These are phyloP conservation scores for Aspergillus pseudoglaucus DNA, from an alignment of 2,329 filamentous ascomycete species.

Conservation along the genomic window DNA sequence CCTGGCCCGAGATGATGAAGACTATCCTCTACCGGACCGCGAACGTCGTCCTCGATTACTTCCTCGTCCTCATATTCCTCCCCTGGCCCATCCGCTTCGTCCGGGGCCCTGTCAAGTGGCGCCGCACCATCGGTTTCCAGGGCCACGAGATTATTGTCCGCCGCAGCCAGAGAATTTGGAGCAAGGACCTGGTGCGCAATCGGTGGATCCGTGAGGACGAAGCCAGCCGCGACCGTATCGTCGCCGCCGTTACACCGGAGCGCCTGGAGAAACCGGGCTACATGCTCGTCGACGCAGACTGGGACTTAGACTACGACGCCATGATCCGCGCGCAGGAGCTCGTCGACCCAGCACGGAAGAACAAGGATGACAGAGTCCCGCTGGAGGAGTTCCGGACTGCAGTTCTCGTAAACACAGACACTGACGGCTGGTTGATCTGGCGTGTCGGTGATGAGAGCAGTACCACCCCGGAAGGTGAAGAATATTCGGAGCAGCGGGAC, in stretches of 20 bases:
- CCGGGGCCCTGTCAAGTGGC: conserved; percentile 63
- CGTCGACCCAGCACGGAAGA: conserved; percentile 45
- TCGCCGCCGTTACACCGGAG: conserved; percentile 62
- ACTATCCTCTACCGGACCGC: conserved; percentile 55
- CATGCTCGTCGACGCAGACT: conserved; percentile 74
- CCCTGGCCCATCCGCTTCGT: conserved; percentile 71
- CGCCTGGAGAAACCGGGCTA: conserved; percentile 78
- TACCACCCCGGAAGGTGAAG: conserved; percentile 32
- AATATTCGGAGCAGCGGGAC: conserved; percentile 38
- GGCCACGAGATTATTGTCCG: conserved; percentile 75
- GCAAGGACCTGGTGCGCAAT: conserved; percentile 49
- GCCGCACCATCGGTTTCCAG: conserved; percentile 68
- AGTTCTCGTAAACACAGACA: conserved; percentile 62
- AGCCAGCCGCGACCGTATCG: conserved; percentile 50
- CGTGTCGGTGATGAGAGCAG: conserved; percentile 51
- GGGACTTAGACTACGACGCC: conserved; percentile 77
- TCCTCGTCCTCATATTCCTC: conserved; percentile 61
- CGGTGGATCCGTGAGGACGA: conserved; percentile 46
- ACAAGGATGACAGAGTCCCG: conserved; percentile 26
- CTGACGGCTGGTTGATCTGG: conserved; percentile 64
- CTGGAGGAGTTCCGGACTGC: conserved; percentile 65
- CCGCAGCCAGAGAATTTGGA: conserved; percentile 65
- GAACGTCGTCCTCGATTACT: conserved; percentile 68
- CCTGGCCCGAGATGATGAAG: conserved; percentile 51
- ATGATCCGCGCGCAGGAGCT: conserved; percentile 70